Evolutionary conservation across 2,329 filamentous ascomycete genomes (phyloP), one percentile per base, ranked within the genome.

Genomic region (Cadophora sp.): DNA sequence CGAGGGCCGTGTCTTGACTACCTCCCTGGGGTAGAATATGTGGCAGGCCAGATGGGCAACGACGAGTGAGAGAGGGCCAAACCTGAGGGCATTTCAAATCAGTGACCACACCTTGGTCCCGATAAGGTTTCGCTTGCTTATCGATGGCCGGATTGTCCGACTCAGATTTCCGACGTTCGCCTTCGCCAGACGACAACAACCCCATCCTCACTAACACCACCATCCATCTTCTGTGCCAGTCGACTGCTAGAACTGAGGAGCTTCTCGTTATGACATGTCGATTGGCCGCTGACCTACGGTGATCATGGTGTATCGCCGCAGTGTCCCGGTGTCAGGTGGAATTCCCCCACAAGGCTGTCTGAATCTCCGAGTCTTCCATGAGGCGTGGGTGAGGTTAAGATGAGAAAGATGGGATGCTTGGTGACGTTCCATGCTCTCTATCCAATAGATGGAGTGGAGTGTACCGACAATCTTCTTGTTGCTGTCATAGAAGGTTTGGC

Each of bases 381-480:
- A 64, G 59, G 62, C 60, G 51, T 62, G 13, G 43, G 56, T 62
- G 13, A n/a, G n/a, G 51, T 22, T 18, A n/a, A 41, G 20, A 20
- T 22, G 30, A 43, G 30, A 62, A 53, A 60, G 36, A 66, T 64
- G 63, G 59, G 65, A 33, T 62, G 30, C 56, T 66, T 56, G 41
- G 70, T 68, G 70, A 71, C 68, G 68, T 71, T 70, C 62, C 68
- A 67, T 71, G 55, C 36, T 30, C 14, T 66, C 47, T 45, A 62
- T 51, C 59, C 62, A 62, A 66, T 64, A 53, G 39, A 67, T 24
- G 16, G 51, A 55, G 58, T 48, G 55, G 66, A 56, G 65, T 53
- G 30, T 61, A 45, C 33, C 64, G 62, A 61, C 47, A 51, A 27
- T 1, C 20, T 41, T 64, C 6, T 39, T 56, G 39, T 63, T 50